Base-by-base conservation (phyloP, 805 yeast genomes). In the Komagataella populi region DNA sequence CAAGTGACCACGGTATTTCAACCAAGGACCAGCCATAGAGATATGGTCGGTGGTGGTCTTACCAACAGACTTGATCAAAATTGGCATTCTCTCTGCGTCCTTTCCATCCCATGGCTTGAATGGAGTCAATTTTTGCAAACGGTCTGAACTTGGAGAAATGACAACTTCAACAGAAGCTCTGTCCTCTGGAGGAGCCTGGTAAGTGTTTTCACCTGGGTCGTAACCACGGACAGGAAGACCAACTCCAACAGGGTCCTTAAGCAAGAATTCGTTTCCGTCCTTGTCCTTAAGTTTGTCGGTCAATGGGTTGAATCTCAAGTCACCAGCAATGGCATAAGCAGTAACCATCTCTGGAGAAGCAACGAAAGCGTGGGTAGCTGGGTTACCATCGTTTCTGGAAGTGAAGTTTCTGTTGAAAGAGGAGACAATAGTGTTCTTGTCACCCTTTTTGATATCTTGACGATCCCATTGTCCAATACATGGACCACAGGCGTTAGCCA, bases 1-100 rank as follows among this genome's bases (percentile, higher is more conserved):
- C 77, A 91, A 80, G 78, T 91, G 99, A 74, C 99, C 99, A 80
- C 97, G 87, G 91, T 91, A 91, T 78, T 91, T 91, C 81, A 91
- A 86, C 99, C 99, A 91, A 68, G 98, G 97, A 76, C 99, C 99
- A 68, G 99, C 99, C 95, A 88, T 90, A 65, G 98, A 91, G 66
- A 91, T 91, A 77, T 91, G 99, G 77, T 91, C 99, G 63, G 99
- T 91, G 64, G 99, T 91, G 70, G 97, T 90, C 81, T 91, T 91
- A 76, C 97, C 98, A 57, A 84, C 76, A 60, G 96, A 87, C 78
- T 93, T 91, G 74, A 91, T 87, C 74, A 91, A 83, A 63, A 91
- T 91, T 72, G 96, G 97, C 78, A 91, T 74, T 67, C 77, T 77
- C 59, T 70, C 68, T 63, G 95, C 88, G 68, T 91, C 98, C 78